Conservation (phyloP, 768 basidiomycete genomes). For the Boletus sensibilis region DNA sequence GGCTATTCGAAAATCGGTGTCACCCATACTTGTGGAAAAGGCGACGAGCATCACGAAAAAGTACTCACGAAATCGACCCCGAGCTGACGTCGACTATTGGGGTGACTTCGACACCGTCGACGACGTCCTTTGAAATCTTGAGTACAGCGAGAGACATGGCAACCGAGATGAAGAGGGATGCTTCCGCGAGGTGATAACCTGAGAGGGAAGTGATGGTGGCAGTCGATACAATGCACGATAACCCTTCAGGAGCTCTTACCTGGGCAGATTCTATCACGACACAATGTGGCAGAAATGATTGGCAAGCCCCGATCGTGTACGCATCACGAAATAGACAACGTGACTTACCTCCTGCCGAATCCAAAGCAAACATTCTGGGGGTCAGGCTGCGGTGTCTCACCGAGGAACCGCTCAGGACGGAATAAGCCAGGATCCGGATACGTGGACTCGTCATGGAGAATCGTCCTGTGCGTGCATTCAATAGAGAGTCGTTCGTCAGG, state of each 20-base stretch:
- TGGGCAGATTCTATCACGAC: constrained; percentile 16
- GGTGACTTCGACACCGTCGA: constrained; percentile 40
- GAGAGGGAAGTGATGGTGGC: neutral
- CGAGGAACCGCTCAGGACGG: constrained; percentile 36
- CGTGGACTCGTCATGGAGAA: constrained; percentile 47
- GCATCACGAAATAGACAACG: neutral
- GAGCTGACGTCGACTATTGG: constrained; percentile 44
- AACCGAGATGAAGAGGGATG: constrained; percentile 22
- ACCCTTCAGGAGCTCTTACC: constrained; percentile 1
- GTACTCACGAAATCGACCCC: constrained; percentile 45
- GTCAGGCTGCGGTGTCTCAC: constrained; percentile 18
- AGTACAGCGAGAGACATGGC: constrained; percentile 45
- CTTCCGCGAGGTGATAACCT: no score
- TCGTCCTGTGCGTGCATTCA: constrained; percentile 39
- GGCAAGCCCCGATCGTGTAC: no score
- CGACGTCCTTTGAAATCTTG: constrained; percentile 40
- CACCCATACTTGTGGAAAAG: neutral
- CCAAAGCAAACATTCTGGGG: constrained; percentile 24
- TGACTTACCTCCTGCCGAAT: constrained; percentile 28
- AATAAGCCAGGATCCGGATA: constrained; percentile 36
- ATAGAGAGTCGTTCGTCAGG: no score
- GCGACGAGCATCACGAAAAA: neutral
- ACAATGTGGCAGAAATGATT: neutral
- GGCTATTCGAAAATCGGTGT: constrained; percentile 22
- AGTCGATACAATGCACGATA: neutral